Percentiles rank a stretch among this genome's conserved stretches.
Conservation (phyloP, 306 rosid genomes). For the Canavalia gladiata region DNA sequence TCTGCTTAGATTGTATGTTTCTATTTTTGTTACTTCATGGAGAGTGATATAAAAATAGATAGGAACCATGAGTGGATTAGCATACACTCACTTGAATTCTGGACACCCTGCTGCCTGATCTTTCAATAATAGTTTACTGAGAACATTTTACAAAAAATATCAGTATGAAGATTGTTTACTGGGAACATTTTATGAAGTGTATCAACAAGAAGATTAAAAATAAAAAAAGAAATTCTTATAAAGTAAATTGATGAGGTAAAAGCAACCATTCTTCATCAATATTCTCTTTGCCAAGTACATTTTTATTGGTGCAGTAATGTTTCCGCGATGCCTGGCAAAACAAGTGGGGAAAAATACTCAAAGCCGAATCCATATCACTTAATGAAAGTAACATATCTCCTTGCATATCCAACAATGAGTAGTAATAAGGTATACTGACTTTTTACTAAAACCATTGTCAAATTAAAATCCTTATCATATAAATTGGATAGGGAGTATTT, state of each 20-base stretch:
- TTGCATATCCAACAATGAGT: slow-evolving; percentile 29
- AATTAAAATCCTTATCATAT: slow-evolving; percentile 21
- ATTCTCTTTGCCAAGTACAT: slow-evolving; percentile 68
- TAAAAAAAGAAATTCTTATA: slow-evolving; percentile 15
- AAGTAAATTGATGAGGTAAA: slow-evolving; percentile 34
- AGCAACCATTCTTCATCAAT: slow-evolving; percentile 87
- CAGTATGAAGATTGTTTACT: slow-evolving; percentile 21
- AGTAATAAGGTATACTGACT: slow-evolving; percentile 16
- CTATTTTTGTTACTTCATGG: slow-evolving; percentile 29
- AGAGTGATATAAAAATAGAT: slow-evolving; percentile 14
- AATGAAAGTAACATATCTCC: slow-evolving; percentile 29
- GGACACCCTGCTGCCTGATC: slow-evolving; percentile 70
- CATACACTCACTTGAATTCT: slow-evolving; percentile 80
- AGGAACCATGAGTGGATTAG: slow-evolving; percentile 20
- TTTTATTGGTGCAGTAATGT: slow-evolving; percentile 89
- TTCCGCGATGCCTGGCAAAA: slow-evolving; percentile 84
- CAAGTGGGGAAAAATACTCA: slow-evolving; percentile 33
- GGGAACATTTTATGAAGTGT: slow-evolving; percentile 43
- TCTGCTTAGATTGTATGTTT: slow-evolving; percentile 56
- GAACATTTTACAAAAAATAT: slow-evolving; percentile 50
- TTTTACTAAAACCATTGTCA: slow-evolving; percentile 25
- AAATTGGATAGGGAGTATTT: slow-evolving; percentile 1
- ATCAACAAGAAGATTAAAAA: slow-evolving; percentile 35
- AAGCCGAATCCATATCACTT: slow-evolving; percentile 36
- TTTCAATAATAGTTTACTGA: slow-evolving; percentile 82